Evolutionary conservation across 2,329 filamentous ascomycete species (phyloP).

Genomic region (Trichoderma guizhouense): DNA sequence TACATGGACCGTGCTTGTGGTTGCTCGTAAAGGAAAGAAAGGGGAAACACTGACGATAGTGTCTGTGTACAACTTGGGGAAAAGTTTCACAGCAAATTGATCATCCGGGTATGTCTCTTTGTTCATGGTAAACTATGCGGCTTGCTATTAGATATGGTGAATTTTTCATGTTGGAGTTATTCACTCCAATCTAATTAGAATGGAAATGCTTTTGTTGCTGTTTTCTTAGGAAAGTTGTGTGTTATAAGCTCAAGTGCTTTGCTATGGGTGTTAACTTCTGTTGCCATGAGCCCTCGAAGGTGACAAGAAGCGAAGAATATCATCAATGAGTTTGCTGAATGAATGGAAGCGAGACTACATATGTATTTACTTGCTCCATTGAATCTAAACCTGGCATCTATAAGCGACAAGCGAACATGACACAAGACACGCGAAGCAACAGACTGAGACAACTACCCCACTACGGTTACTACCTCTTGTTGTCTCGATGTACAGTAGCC

Average conservation of each 20-base stretch:
- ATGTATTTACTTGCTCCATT: neutral
- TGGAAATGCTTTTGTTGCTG: neutral
- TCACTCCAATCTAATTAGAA: neutral
- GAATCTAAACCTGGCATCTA: neutral
- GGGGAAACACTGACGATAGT: neutral
- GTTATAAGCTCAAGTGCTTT: neutral
- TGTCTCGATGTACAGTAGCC: neutral
- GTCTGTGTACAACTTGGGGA: neutral
- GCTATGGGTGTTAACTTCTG: neutral
- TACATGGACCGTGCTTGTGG: neutral
- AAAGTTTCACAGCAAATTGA: neutral
- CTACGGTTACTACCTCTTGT: neutral
- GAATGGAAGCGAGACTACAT: neutral
- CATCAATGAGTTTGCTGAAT: neutral
- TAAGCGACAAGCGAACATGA: neutral
- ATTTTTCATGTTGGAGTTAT: neutral
- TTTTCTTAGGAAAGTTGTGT: neutral
- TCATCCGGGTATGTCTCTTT: neutral
- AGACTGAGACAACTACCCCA: neutral
- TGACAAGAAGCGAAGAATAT: neutral
- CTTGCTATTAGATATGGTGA: neutral
- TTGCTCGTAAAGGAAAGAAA: neutral
- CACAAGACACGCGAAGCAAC: neutral
- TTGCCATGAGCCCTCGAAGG: neutral
- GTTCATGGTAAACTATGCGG: neutral